Evolutionary conservation across 169 alveolate species (phyloP), one percentile per base, ranked within the genome.

Genomic region (Plasmodium vivax): DNA sequence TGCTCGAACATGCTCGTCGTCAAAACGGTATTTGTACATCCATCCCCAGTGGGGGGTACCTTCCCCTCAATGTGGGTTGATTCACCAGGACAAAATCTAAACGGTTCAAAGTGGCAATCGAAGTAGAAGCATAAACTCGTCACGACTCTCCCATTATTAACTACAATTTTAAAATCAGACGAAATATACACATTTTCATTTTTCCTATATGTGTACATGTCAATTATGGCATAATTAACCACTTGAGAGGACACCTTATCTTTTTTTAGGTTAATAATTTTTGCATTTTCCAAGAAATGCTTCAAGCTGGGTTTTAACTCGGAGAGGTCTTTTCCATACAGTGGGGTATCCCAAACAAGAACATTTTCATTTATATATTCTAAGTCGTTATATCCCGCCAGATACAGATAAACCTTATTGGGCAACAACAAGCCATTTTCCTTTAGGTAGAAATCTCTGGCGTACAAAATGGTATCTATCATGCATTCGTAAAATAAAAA

Each of bases 401-500:
- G 77, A 90, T 96, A 97, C 91, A 98, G 96, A 8, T 93, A 93
- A 6, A 99, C 98, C 83, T 96, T 96, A 92, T 98, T 99, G 12
- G 99, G 99, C 1, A 98, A 96, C 95, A 98, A 96, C 75, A 95
- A 92, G 8, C 99, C 99, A 80, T 96, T 99, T 74, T 97, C 94
- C 9, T 93, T 88, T 43, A 98, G 96, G 97, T 98, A 98, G 77
- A 94, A 34, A 84, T 93, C 99, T 95, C 99, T 97, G 54, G 99
- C 99, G 96, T 92, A 98, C 47, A 99, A 88, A 7, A 99, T 99
- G 41, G 99, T 97, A 93, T 99, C 99, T 4, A 99, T 97, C 99
- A 99, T 99, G 72, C 98, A 96, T 95, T 99, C 99, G 92, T 98
- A 98, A 23, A 99, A 96, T 19, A 98, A 96, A 92, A 98, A 98